Percentiles rank a stretch among this genome's conserved stretches.
These are phyloP conservation scores for Suillus placidus DNA, from an alignment of 768 basidiomycete species.

Conservation along the genomic window DNA sequence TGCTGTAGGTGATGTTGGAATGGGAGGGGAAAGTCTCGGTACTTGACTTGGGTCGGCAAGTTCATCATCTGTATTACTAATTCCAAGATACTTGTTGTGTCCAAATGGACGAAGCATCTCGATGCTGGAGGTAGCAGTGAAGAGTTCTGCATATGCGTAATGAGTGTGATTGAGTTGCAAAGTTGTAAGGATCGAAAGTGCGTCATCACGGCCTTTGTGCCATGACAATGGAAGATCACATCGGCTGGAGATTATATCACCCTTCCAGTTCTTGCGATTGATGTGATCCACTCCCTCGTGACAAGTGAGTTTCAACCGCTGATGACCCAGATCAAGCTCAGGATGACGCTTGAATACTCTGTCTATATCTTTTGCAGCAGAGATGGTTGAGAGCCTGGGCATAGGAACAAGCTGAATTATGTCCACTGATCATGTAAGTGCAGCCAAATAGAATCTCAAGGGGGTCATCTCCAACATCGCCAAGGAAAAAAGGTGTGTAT, in stretches of 20 bases:
- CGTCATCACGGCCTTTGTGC: no score
- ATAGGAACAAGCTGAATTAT: not conserved
- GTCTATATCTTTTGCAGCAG: constrained; percentile 25
- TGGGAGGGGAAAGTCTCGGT: no score
- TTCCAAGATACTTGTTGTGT: no score
- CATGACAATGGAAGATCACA: no score
- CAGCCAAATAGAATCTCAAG: not conserved
- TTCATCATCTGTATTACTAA: no score
- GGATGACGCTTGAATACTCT: constrained; percentile 22
- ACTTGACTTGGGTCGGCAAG: no score
- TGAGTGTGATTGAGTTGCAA: no score
- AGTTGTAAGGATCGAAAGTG: no score
- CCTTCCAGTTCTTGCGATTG: constrained; percentile 5
- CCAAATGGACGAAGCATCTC: no score
- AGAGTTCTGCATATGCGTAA: no score
- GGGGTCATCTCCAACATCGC: constrained; percentile 24
- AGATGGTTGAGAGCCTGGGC: not conserved
- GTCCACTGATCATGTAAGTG: not conserved
- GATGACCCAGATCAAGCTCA: constrained; percentile 27
- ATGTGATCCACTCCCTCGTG: constrained; percentile 24
- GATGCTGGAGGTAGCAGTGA: no score
- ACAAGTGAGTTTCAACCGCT: constrained; percentile 14
- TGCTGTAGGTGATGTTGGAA: no score
- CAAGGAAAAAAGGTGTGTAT: constrained; percentile 21
- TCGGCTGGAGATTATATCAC: not conserved